These are phyloP conservation scores for Smallanthus sonchifolius DNA, from an alignment of 129 eudicot species.

Conservation along the genomic window DNA sequence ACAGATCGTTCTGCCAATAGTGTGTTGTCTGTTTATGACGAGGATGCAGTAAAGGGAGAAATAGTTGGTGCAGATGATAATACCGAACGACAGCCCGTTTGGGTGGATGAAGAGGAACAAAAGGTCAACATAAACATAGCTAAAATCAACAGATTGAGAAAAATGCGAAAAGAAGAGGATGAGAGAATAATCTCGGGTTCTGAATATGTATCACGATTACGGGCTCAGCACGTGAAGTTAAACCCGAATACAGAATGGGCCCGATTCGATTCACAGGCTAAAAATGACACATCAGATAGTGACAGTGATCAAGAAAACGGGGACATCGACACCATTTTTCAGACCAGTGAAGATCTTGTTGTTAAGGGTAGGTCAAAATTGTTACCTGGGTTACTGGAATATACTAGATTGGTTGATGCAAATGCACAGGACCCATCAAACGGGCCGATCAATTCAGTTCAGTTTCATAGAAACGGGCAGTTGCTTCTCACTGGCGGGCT, in stretches of 20 bases:
- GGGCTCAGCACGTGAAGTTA: slow-evolving; percentile 87
- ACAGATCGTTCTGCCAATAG: slow-evolving; percentile 59
- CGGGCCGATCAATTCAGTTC: slow-evolving; percentile 66
- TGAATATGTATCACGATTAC: slow-evolving; percentile 66
- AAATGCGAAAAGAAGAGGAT: slow-evolving; percentile 76
- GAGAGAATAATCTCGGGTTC: slow-evolving; percentile 71
- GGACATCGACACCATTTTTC: slow-evolving; percentile 49
- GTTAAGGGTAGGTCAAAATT: slow-evolving; percentile 51
- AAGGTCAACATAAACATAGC: slow-evolving; percentile 57
- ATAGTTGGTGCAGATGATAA: slow-evolving; percentile 22
- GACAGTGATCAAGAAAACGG: slow-evolving; percentile 51
- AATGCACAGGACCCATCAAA: slow-evolving; percentile 62
- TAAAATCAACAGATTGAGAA: slow-evolving; percentile 72
- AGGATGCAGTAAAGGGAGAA: slow-evolving; percentile 35
- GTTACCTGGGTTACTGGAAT: slow-evolving; percentile 72
- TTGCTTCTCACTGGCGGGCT: slow-evolving; percentile 80
- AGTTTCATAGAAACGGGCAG: slow-evolving; percentile 89
- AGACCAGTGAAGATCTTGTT: slow-evolving; percentile 68
- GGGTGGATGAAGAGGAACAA: slow-evolving; percentile 94
- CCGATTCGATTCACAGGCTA: slow-evolving; percentile 34
- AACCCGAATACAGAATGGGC: slow-evolving; percentile 94
- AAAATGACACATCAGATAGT: slow-evolving; percentile 45
- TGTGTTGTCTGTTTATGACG: slow-evolving; percentile 48
- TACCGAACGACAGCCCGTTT: slow-evolving; percentile 59
- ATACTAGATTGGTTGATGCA: slow-evolving; percentile 76